Conservation (phyloP, 768 basidiomycete species). For the Dentipellis sp. region DNA sequence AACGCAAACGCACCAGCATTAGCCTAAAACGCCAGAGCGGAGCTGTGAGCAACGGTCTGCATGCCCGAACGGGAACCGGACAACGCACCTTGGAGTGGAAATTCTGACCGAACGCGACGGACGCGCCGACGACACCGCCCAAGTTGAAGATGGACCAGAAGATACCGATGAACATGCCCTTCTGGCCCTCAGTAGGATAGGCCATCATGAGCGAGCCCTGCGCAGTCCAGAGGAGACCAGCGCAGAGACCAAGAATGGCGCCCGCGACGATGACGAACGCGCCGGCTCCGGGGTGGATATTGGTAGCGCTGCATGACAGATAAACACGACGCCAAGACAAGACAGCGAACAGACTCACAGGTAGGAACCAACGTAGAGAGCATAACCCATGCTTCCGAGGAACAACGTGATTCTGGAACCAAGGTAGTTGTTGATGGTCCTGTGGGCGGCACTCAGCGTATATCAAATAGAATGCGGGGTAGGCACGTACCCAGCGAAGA, state of each 20-base stretch:
- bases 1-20: slow-evolving; percentile 21
- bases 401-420: slow-evolving; percentile 69
- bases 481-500: slow-evolving; percentile 55
- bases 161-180: slow-evolving; percentile 64
- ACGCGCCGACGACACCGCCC: slow-evolving; percentile 66
- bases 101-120: slow-evolving; percentile 63
- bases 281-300: slow-evolving; percentile 53
- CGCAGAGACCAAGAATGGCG: slow-evolving; percentile 63
- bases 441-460: slow-evolving; percentile 18
- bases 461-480: neutral
- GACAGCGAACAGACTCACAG: slow-evolving; percentile 36
- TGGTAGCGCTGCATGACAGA: slow-evolving; percentile 39
- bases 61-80: neutral
- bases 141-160: slow-evolving; percentile 82
- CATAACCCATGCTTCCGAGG: slow-evolving; percentile 68
- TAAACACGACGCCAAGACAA: neutral
- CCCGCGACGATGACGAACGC: slow-evolving; percentile 61
- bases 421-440: slow-evolving; percentile 72
- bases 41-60: neutral
- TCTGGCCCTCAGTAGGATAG: slow-evolving; percentile 69
- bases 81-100: slow-evolving; percentile 45
- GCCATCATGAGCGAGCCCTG: slow-evolving; percentile 81
- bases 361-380: slow-evolving; percentile 65
- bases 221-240: slow-evolving; percentile 67
- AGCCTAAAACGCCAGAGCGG: slow-evolving; percentile 13